These are phyloP conservation scores for Lecanicillium sp. DNA, from an alignment of 2,329 filamentous ascomycete species.

Conservation along the genomic window DNA sequence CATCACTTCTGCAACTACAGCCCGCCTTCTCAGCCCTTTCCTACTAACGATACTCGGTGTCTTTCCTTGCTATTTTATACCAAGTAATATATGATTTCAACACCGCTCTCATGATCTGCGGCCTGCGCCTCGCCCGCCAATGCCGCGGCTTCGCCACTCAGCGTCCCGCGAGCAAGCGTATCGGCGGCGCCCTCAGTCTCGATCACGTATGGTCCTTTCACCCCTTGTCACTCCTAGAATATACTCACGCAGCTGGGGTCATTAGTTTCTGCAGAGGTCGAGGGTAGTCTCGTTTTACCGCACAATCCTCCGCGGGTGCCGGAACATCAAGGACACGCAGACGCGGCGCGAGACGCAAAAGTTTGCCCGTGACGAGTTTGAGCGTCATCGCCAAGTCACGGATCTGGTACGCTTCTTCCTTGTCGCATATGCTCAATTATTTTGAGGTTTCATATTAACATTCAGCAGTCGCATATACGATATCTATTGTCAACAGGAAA, in stretches of 20 bases:
- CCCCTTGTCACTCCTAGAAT: background rate
- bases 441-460: background rate
- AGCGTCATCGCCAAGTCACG: slow-evolving; percentile 49
- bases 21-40: too few relatives aligned
- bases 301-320: slow-evolving; percentile 49
- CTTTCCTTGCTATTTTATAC: background rate
- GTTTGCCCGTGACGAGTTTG: slow-evolving; percentile 56
- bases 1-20: too few relatives aligned
- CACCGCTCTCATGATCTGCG: background rate
- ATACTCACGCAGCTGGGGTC: background rate
- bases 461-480: slow-evolving; percentile 48
- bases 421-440: background rate
- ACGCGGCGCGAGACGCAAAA: slow-evolving; percentile 50
- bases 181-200: slow-evolving; percentile 42
- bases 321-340: slow-evolving; percentile 42
- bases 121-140: background rate
- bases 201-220: slow-evolving; percentile 45
- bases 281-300: slow-evolving; percentile 54
- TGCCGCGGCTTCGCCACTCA: slow-evolving; percentile 11
- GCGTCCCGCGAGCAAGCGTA: slow-evolving; percentile 16
- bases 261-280: slow-evolving; percentile 53
- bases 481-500: slow-evolving; percentile 60
- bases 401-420: slow-evolving; percentile 42
- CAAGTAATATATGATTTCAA: too few relatives aligned
- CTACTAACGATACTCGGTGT: too few relatives aligned